Conservation (phyloP, 768 basidiomycete genomes). For the Mycena indigotica region DNA sequence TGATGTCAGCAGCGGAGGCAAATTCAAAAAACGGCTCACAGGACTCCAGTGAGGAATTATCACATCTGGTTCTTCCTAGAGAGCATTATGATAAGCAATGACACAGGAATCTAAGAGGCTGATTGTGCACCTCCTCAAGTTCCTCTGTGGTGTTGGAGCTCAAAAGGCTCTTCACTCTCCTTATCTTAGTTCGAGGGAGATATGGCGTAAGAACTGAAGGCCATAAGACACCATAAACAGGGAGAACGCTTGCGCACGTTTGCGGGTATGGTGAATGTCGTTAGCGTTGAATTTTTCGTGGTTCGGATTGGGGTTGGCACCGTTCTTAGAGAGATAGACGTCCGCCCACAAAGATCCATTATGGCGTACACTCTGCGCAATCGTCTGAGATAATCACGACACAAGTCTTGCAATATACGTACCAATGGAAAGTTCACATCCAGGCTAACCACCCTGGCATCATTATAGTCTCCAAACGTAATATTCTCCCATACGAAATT, state of each 20-base stretch:
- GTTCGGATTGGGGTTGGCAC: slow-evolving; percentile 65
- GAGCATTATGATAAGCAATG: neutral
- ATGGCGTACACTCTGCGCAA: slow-evolving; percentile 62
- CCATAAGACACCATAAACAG: slow-evolving; percentile 2
- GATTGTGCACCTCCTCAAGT: slow-evolving; percentile 50
- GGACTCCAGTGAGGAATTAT: slow-evolving; percentile 85
- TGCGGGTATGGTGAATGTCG: slow-evolving; percentile 71
- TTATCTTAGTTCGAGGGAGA: slow-evolving; percentile 64
- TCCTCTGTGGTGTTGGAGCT: slow-evolving; percentile 42
- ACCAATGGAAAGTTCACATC: slow-evolving; percentile 73
- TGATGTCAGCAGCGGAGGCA: neutral
- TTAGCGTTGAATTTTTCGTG: slow-evolving; percentile 52
- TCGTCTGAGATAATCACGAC: neutral
- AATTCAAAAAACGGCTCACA: slow-evolving; percentile 40
- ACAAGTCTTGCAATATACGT: slow-evolving; percentile 26
- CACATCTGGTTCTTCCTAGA: slow-evolving; percentile 41
- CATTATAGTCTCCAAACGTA: slow-evolving; percentile 75
- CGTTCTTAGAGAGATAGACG: slow-evolving; percentile 70
- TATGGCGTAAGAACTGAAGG: slow-evolving; percentile 83
- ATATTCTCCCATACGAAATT: slow-evolving; percentile 78
- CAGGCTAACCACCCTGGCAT: slow-evolving; percentile 55
- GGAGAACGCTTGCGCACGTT: slow-evolving; percentile 50
- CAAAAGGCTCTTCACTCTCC: slow-evolving; percentile 85
- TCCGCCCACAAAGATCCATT: slow-evolving; percentile 88
- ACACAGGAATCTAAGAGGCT: neutral